Evolutionary conservation across 2,329 filamentous ascomycete genomes (phyloP), one percentile per base, ranked within the genome.

Genomic region (Ophiostoma quercus): DNA sequence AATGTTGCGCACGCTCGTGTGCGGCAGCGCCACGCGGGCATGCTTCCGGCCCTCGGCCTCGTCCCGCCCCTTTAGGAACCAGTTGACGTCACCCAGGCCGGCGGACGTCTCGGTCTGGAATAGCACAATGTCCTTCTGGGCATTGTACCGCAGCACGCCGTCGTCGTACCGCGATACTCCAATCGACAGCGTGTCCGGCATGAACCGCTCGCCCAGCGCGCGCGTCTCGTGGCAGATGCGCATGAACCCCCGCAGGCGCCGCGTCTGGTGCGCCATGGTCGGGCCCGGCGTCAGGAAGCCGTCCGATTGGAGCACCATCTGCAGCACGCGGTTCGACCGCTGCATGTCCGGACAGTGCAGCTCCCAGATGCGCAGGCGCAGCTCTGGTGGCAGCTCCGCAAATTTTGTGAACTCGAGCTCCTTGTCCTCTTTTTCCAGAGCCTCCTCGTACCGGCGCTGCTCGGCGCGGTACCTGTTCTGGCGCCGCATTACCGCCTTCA

Each of bases 351-450:
- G 69, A 66, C 70, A 72, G 71, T 70, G 69, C 54, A 66, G n/a
- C 41, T 69, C 68, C 73, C 73, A 74, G 62, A 74, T 68, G 63
- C 69, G 67, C 65, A 71, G 60, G 22, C 72, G 72, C 70, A 74
- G 65, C 69, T 74, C 72, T 0, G 69, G 12, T 9, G 73, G 73
- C 68, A 74, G 66, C 22, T 54, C 60, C 11, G 16, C 1, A 12
- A 74, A 74, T 25, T 69, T 67, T 8, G 70, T 25, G 32, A 66
- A 66, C 14, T 47, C 70, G 16, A 74, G 72, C 7, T 51, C 14
- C 29, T 62, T 62, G 11, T 25, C 57, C 12, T 32, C 25, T 4
- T 25, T 41, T 1, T 43, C 39, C 16, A 11, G 19, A 25, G 14
- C 16, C n/a, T 51, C 34, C 25, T 14, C 16, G 29, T 66, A 37